Conservation (phyloP, 768 basidiomycete species). For the Psilocybe sp. region DNA sequence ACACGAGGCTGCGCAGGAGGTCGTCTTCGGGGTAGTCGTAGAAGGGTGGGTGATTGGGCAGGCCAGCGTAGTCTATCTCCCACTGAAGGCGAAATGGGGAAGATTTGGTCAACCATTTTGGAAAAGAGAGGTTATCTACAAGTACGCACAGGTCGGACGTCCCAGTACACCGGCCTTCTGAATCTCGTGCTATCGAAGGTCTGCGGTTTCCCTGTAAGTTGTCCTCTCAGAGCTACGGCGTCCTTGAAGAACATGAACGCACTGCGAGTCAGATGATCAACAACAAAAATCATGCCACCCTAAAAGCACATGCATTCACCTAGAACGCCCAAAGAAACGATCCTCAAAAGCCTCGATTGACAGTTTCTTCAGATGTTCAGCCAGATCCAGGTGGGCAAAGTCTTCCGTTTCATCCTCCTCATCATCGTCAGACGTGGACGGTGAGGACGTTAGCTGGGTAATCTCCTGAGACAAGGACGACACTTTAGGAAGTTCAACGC, state of each 20-base stretch:
- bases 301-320: slow-evolving; percentile 14
- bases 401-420: slow-evolving; percentile 26
- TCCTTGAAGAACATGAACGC: slow-evolving; percentile 39
- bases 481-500: slow-evolving; percentile 8
- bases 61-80: slow-evolving; percentile 27
- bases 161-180: slow-evolving; percentile 27
- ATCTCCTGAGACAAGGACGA: slow-evolving; percentile 11
- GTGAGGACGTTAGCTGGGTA: slow-evolving; percentile 6
- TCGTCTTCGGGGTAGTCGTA: slow-evolving; percentile 48
- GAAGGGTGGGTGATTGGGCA: slow-evolving; percentile 14
- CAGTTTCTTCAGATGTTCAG: slow-evolving; percentile 29
- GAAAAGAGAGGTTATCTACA: not conserved
- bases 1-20: slow-evolving; percentile 47
- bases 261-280: slow-evolving; percentile 19
- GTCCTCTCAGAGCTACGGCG: slow-evolving; percentile 41
- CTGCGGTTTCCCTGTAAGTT: slow-evolving; percentile 24
- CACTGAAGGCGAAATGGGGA: slow-evolving; percentile 25
- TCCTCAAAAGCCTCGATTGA: slow-evolving; percentile 26
- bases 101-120: not conserved
- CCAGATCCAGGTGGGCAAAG: slow-evolving; percentile 28
- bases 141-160: slow-evolving; percentile 23
- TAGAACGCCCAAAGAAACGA: slow-evolving; percentile 41
- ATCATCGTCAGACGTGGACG: slow-evolving; percentile 9
- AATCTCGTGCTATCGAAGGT: slow-evolving; percentile 10
- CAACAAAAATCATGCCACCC: not conserved